Conservation (phyloP, 2,329 filamentous ascomycete species). For the Ophiocordyceps sinensis region DNA sequence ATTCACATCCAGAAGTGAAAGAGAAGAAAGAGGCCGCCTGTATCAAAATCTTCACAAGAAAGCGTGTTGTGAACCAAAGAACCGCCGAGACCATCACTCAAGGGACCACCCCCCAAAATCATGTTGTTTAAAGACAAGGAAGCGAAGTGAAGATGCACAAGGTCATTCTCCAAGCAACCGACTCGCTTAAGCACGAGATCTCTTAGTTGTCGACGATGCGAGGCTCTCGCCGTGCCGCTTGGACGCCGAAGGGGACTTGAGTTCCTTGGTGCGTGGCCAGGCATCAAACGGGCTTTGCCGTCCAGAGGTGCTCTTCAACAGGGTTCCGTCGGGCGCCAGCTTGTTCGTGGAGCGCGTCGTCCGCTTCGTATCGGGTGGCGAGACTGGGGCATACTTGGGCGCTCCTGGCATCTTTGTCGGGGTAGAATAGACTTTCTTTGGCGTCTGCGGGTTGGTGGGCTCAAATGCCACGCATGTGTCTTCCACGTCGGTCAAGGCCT, state of each 20-base stretch:
- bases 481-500: slow-evolving; percentile 45
- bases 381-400: slow-evolving; percentile 39
- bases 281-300: slow-evolving; percentile 48
- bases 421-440: slow-evolving; percentile 18
- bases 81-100: background rate
- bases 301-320: slow-evolving; percentile 21
- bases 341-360: slow-evolving; percentile 42
- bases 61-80: background rate
- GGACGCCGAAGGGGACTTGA: slow-evolving; percentile 23
- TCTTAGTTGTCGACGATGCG: slow-evolving; percentile 17
- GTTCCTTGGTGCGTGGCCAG: slow-evolving; percentile 52
- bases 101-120: background rate
- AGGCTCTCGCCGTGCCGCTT: slow-evolving; percentile 27
- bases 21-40: background rate
- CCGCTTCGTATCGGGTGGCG: slow-evolving; percentile 48
- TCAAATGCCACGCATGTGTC: slow-evolving; percentile 20
- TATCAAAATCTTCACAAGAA: background rate
- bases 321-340: slow-evolving; percentile 26
- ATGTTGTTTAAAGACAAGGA: background rate
- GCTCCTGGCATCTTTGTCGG: slow-evolving; percentile 34
- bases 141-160: slow-evolving; percentile 1
- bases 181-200: slow-evolving; percentile 17
- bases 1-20: slow-evolving; percentile 3
- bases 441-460: slow-evolving; percentile 16
- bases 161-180: background rate